Conservation (phyloP, 345 rosid genomes). For the Lepidium didymum region DNA sequence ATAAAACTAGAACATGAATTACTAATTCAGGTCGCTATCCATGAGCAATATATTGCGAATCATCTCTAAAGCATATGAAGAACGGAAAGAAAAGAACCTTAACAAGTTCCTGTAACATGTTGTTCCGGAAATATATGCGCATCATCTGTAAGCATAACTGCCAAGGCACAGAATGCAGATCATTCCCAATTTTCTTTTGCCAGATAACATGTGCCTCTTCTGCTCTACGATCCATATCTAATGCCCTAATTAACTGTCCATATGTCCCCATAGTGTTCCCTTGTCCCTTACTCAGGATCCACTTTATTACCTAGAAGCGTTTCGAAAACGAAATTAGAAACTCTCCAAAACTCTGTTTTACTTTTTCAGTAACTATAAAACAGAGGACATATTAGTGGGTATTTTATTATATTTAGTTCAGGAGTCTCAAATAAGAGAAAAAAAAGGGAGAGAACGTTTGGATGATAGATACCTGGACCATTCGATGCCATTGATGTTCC, state of each 20-base stretch:
- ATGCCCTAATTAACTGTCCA: slow-evolving; percentile 62
- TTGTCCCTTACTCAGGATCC: slow-evolving; percentile 99
- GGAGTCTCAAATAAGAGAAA: neutral
- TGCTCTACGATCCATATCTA: slow-evolving; percentile 85
- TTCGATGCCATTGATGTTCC: slow-evolving; percentile 83
- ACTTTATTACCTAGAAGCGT: slow-evolving; percentile 70
- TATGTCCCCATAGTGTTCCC: slow-evolving; percentile 85
- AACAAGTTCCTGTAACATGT: slow-evolving; percentile 63
- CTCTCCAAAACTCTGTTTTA: neutral
- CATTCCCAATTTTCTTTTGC: slow-evolving; percentile 61
- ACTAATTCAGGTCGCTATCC: neutral
- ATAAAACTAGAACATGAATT: neutral
- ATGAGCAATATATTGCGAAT: neutral
- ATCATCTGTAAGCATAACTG: slow-evolving; percentile 66
- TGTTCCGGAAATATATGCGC: slow-evolving; percentile 70
- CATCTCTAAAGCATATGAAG: neutral
- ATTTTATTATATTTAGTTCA: slow-evolving; percentile 1
- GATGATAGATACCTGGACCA: slow-evolving; percentile 56
- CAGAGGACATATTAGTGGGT: neutral
- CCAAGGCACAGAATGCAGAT: slow-evolving; percentile 95
- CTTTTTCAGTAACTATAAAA: neutral
- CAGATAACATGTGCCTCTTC: slow-evolving; percentile 86
- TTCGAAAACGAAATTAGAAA: neutral
- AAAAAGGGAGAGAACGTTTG: neutral
- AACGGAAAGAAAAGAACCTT: slow-evolving; percentile 42